phyloP scores from a whole-genome alignment of 805 yeast genomes.

The Jamesozyma spencerorum region DNA sequence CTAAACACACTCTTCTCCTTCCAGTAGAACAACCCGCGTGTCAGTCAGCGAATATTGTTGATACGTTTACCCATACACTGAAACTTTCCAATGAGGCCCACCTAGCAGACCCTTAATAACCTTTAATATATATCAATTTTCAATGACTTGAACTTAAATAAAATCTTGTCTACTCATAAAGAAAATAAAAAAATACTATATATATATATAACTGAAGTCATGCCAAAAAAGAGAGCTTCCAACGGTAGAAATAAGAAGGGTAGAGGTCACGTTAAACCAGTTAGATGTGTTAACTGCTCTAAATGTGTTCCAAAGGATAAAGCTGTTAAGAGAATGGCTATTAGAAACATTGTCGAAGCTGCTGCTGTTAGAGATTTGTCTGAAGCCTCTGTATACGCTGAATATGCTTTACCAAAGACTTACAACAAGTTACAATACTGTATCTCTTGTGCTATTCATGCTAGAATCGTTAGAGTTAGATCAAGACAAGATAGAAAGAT shows the following conservation, averaged over 20 bases:
- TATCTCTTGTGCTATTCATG: constrained; percentile 99
- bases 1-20: no score
- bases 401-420: constrained; percentile 98
- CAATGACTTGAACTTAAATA: no score
- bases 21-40: no score
- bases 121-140: no score
- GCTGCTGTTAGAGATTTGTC: constrained; percentile 99
- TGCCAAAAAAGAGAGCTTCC: constrained; percentile 99
- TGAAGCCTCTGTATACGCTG: constrained; percentile 98
- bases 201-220: constrained; percentile 20
- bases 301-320: constrained; percentile 99
- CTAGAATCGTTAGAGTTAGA: constrained; percentile 99
- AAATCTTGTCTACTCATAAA: no score
- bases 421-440: constrained; percentile 99
- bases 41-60: no score
- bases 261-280: constrained; percentile 99
- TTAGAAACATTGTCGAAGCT: constrained; percentile 99
- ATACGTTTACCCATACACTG: no score
- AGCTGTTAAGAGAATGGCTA: constrained; percentile 99
- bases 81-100: no score
- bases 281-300: constrained; percentile 99
- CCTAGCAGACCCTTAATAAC: no score
- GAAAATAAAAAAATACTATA: no score
- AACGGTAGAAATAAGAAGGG: constrained; percentile 99
- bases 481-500: constrained; percentile 96